These are phyloP conservation scores for Rhizopus delemar DNA, from an alignment of 371 early-diverging fungal species.

Conservation along the genomic window DNA sequence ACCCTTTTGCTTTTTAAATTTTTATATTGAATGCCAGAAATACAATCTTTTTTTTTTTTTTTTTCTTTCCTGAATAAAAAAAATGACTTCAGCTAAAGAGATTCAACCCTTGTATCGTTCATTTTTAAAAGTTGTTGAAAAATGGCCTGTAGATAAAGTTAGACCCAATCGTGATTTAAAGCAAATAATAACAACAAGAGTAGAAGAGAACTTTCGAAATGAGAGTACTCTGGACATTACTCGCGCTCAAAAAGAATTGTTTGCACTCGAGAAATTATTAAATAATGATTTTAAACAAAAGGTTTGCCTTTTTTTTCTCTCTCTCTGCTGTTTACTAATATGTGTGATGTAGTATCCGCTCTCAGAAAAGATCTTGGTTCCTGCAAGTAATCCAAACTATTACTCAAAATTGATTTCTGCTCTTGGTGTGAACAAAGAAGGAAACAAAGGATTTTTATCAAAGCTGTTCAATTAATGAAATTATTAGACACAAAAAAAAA, in stretches of 20 bases:
- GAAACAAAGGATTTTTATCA: conserved; percentile 43
- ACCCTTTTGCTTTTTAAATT: conserved; percentile 11
- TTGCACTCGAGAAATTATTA: conserved; percentile 52
- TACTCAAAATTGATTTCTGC: conserved; percentile 54
- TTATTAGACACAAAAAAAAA: conserved; percentile 1
- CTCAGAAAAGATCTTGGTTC: conserved; percentile 55
- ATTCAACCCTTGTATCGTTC: conserved; percentile 54
- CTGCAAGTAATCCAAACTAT: conserved; percentile 65
- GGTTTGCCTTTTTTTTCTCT: conserved; percentile 25
- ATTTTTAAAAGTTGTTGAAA: conserved; percentile 52
- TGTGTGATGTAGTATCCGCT: conserved; percentile 48
- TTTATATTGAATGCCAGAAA: background rate
- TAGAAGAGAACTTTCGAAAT: conserved; percentile 54
- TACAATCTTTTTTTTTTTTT: conserved; percentile 1
- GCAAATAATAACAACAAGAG: conserved; percentile 51
- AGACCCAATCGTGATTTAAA: conserved; percentile 64
- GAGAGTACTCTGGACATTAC: conserved; percentile 34
- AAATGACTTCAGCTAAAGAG: conserved; percentile 21
- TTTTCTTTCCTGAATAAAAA: conserved; percentile 6
- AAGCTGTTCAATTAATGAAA: conserved; percentile 15
- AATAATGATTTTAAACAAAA: conserved; percentile 58
- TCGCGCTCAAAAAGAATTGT: conserved; percentile 50
- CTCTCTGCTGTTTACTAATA: background rate
- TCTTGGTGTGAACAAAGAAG: conserved; percentile 49
- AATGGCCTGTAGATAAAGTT: conserved; percentile 64